Conservation (phyloP, 768 basidiomycete genomes). For the Xanthoconium stramineum region DNA sequence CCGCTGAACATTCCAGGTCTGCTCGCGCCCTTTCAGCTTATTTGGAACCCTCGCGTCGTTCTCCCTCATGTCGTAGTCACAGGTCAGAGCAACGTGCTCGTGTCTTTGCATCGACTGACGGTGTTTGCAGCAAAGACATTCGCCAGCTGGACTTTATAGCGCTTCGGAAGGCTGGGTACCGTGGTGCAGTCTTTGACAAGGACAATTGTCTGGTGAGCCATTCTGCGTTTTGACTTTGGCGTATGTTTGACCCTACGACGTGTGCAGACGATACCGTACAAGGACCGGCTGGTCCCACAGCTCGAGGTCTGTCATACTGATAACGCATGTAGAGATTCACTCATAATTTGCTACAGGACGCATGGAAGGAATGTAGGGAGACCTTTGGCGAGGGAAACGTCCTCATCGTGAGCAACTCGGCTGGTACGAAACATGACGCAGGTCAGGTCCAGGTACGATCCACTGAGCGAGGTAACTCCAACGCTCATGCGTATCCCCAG, state of each 20-base stretch:
- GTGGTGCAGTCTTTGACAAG: conserved; percentile 94
- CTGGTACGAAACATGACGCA: conserved; percentile 74
- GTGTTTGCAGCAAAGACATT: conserved; percentile 63
- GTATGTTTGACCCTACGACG: neutral
- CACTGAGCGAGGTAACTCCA: neutral
- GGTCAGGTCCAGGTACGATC: conserved; percentile 74
- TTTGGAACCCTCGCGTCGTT: conserved; percentile 63
- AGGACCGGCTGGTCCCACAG: conserved; percentile 74
- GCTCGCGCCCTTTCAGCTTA: conserved; percentile 66
- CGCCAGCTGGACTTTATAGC: conserved; percentile 77
- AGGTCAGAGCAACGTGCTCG: conserved; percentile 42
- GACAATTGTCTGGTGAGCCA: conserved; percentile 88
- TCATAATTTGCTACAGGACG: conserved; percentile 41
- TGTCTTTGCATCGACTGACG: conserved; percentile 6
- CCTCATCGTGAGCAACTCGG: conserved; percentile 92
- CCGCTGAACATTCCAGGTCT: conserved; percentile 73
- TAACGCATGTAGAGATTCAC: neutral
- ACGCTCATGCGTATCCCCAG: conserved; percentile 37
- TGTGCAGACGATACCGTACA: conserved; percentile 72
- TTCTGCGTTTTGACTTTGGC: neutral
- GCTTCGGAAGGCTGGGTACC: conserved; percentile 72
- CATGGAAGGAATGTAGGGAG: conserved; percentile 70
- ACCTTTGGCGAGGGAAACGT: conserved; percentile 78
- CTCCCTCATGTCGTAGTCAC: conserved; percentile 63
- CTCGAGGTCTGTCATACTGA: conserved; percentile 49